Evolutionary conservation across 306 rosid genomes (phyloP), one percentile per base, ranked within the genome.

Genomic region (Gastrolobium bilobum): DNA sequence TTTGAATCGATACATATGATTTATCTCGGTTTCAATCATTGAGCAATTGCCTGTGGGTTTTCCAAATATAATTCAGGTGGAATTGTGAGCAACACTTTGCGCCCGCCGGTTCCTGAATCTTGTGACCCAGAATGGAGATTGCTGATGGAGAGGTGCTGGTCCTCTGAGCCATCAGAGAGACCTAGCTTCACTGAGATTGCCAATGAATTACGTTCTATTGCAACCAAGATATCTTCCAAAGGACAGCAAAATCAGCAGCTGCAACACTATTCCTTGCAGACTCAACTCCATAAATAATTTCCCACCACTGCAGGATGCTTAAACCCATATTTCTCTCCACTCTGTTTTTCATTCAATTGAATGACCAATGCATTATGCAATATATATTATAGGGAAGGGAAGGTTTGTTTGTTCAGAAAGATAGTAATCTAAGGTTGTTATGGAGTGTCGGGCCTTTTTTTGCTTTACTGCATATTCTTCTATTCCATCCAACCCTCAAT

Each of bases 71-170:
- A 71, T 76, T 78, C 87, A 94, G 98, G 98, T 56, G 97, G 97
- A 60, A 94, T 94, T 53, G 96, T 94, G 81, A 91, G 91, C 87
- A 94, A 94, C 86, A 94, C 97, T 26, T 76, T 94, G 88, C 89
- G 96, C 63, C 97, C 97, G 7, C 76, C 71, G 7, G 60, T 92
- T 59, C 96, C 93, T 0, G 89, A 86, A 26, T 75, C 79, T 61
- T 88, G 96, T 71, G 93, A 88, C 60, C 78, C 86, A 0, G 96
- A 92, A 35, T 92, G 97, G 97, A 88, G 66, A 62, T 77, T 81
- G 48, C 76, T 94, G 80, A 94, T 92, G 96, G 96, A 92, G 91
- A 80, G 85, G 75, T 91, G 96, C 81, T 94, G 98, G 98, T 85
- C 94, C 29, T 65, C 94, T 0, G 97, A 94, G 86, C 94, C 96